Percentiles rank a stretch among this genome's conserved stretches.
These are phyloP conservation scores for Dendrocalamus sinicus DNA, from an alignment of 176 grass and related monocot species.

Conservation along the genomic window DNA sequence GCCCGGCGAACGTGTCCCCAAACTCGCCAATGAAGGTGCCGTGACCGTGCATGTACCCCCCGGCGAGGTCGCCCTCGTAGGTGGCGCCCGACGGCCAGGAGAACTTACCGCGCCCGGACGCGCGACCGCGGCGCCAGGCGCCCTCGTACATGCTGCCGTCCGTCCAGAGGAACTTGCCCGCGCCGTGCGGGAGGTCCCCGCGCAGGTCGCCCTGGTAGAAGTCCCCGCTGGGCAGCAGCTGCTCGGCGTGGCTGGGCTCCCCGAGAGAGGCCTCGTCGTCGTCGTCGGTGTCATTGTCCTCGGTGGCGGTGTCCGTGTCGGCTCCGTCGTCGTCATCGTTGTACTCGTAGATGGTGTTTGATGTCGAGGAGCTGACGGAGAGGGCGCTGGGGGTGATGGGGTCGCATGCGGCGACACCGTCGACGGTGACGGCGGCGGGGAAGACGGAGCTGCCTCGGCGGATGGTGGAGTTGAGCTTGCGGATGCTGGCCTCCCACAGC, in stretches of 20 bases:
- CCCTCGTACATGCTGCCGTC: constrained; percentile 93
- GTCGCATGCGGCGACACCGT: neutral
- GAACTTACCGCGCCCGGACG: constrained; percentile 74
- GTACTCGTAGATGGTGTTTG: constrained; percentile 56
- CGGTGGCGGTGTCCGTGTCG: neutral
- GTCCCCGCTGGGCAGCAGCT: constrained; percentile 59
- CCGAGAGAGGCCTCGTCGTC: constrained; percentile 19
- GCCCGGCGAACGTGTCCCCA: constrained; percentile 73
- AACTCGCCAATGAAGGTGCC: constrained; percentile 71
- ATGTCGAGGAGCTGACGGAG: constrained; percentile 26
- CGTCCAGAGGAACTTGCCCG: constrained; percentile 76
- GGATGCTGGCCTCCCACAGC: constrained; percentile 63
- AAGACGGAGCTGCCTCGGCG: constrained; percentile 38
- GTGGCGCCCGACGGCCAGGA: constrained; percentile 76
- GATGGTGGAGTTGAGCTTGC: constrained; percentile 61
- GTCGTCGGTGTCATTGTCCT: constrained; percentile 27
- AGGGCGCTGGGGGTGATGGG: constrained; percentile 3
- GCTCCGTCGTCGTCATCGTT: neutral
- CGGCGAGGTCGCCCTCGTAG: constrained; percentile 78
- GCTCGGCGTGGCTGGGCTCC: constrained; percentile 51
- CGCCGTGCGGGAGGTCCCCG: constrained; percentile 53
- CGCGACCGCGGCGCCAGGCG: constrained; percentile 58
- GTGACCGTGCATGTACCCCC: constrained; percentile 70
- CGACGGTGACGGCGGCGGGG: neutral
- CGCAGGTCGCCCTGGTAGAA: constrained; percentile 71